Conservation (phyloP, 2,329 filamentous ascomycete species). For the Paecilomyces formosus region DNA sequence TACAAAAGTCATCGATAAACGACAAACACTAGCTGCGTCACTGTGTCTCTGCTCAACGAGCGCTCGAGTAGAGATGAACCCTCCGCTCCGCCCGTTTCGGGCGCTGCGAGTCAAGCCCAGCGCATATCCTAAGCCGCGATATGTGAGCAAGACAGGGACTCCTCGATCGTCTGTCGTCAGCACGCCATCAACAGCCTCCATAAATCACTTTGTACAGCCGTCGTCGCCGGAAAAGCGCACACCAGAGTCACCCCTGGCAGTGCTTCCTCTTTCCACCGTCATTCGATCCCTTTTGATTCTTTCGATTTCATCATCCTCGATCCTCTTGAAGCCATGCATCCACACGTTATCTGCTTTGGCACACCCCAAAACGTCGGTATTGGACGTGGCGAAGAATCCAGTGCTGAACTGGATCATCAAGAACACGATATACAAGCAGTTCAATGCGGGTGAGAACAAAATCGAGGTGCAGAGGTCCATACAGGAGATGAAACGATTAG, state of each 20-base stretch:
- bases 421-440: conserved; percentile 48
- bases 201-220: conserved; percentile 12
- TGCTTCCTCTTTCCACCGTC: conserved; percentile 30
- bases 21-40: neutral
- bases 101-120: conserved; percentile 9
- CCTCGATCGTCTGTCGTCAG: conserved; percentile 21
- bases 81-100: conserved; percentile 20
- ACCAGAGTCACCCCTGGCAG: conserved; percentile 22
- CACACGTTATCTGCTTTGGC: conserved; percentile 55
- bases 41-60: neutral
- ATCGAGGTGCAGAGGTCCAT: conserved; percentile 41
- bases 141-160: conserved; percentile 26
- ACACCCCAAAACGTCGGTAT: conserved; percentile 34
- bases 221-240: conserved; percentile 14
- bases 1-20: neutral
- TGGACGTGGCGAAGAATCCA: conserved; percentile 43
- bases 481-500: conserved; percentile 39
- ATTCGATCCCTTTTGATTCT: conserved; percentile 29
- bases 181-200: conserved; percentile 6
- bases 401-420: conserved; percentile 39
- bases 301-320: conserved; percentile 27
- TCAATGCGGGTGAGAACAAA: conserved; percentile 48
- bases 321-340: conserved; percentile 66
- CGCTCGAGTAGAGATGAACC: conserved; percentile 16
- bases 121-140: conserved; percentile 10